Base-by-base conservation (phyloP, 2,329 filamentous ascomycete genomes). In the Aspergillus tamarii region DNA sequence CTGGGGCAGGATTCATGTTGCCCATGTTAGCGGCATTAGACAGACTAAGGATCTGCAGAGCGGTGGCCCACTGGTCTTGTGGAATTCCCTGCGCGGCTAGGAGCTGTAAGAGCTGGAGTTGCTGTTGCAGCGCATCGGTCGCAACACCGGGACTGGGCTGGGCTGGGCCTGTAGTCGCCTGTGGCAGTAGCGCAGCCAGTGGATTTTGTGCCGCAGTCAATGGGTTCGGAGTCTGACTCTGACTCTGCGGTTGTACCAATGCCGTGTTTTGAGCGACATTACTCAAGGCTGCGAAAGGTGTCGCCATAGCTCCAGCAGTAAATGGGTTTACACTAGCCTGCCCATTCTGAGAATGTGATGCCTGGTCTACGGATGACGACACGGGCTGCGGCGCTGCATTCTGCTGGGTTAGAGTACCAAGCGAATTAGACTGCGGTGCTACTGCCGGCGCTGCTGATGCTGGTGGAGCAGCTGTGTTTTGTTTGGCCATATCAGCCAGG, bases 401-500 rank as follows among this genome's bases (percentile, higher is more conserved):
- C 64, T 83, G 81, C 67, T 80, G 73, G 76, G 77, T 82, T 79
- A 85, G 78, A 72, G 84, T 78, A 80, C 79, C 83, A 74, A 80
- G 78, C 68, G 80, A 75, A 72, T 80, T 83, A 73, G 75, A 68
- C 63, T 75, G 76, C 23, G 79, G 75, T 56, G 76, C 67, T 56
- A 76, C 72, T 32, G 74, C 68, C 26, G 79, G 71, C 28, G 77
- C 72, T 34, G 73, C 68, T 30, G 80, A 71, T 28, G 77, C 72
- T 64, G 77, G 69, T 59, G 84, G 80, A 54, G 83, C 79, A 43
- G 84, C 78, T 65, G 86, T 86, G 76, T 89, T 93, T 77, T 92
- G 90, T 68, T 91, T 90, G 45, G 91, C 91, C 80, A 95, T 91
- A 73, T 91, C 92, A 67, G 91, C 91, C 67, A 95, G 85, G 52